phyloP scores from a whole-genome alignment of 345 rosid species.

The Carallia brachiata region DNA sequence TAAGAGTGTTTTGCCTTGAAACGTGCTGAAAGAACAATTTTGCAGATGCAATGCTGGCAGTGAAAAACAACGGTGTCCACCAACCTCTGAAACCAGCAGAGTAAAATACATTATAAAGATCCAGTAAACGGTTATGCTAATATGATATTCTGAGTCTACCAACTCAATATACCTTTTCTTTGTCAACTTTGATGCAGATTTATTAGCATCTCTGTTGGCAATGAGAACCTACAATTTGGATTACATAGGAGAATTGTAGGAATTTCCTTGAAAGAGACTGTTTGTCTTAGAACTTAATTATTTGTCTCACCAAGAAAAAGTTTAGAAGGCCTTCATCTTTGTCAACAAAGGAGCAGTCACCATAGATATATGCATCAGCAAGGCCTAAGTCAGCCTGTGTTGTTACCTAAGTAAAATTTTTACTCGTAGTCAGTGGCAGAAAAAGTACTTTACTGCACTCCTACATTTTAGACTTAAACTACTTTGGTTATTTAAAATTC shows the following conservation, averaged over 20 bases:
- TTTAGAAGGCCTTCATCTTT: slow-evolving; percentile 74
- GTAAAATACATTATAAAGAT: background rate
- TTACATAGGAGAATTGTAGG: background rate
- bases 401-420: slow-evolving; percentile 50
- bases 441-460: background rate
- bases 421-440: slow-evolving; percentile 3
- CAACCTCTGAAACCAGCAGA: slow-evolving; percentile 58
- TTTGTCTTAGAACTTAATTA: background rate
- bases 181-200: slow-evolving; percentile 37
- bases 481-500: background rate
- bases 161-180: slow-evolving; percentile 54
- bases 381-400: slow-evolving; percentile 93
- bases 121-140: background rate
- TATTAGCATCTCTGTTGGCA: slow-evolving; percentile 56
- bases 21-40: slow-evolving; percentile 73
- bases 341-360: slow-evolving; percentile 74
- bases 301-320: slow-evolving; percentile 56
- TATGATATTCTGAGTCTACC: background rate
- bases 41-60: slow-evolving; percentile 74
- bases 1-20: slow-evolving; percentile 69
- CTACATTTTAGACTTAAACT: background rate
- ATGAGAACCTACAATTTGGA: slow-evolving; percentile 58
- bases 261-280: background rate
- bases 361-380: slow-evolving; percentile 81
- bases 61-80: slow-evolving; percentile 87